Conservation (phyloP, 2,329 filamentous ascomycete genomes). For the Xylariaceae sp. region DNA sequence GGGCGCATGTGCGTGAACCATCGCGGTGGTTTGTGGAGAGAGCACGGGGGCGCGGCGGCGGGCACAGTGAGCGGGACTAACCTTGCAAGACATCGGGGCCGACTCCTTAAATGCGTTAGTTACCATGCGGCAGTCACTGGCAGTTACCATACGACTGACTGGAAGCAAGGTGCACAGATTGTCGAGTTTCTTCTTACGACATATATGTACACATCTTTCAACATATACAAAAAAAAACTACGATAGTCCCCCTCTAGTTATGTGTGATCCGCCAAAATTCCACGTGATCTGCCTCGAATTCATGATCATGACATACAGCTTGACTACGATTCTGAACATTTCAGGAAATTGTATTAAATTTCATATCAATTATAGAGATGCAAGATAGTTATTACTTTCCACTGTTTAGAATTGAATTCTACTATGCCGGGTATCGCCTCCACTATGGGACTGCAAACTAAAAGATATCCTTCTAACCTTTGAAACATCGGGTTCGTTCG, state of each 20-base stretch:
- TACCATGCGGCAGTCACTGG: too few relatives aligned
- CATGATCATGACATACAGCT: too few relatives aligned
- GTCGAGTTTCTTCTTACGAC: too few relatives aligned
- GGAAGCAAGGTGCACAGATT: background rate
- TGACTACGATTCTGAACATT: background rate
- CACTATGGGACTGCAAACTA: slow-evolving; percentile 4
- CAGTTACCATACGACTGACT: slow-evolving; percentile 15
- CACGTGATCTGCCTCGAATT: background rate
- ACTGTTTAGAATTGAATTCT: background rate
- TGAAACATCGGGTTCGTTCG: slow-evolving; percentile 17
- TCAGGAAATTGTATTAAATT: background rate
- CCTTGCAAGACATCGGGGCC: slow-evolving; percentile 30
- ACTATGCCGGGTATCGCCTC: slow-evolving; percentile 25
- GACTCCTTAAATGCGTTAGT: slow-evolving; percentile 11
- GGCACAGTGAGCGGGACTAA: slow-evolving; percentile 13
- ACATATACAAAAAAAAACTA: too few relatives aligned
- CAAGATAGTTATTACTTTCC: background rate
- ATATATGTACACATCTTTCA: too few relatives aligned
- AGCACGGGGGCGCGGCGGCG: background rate
- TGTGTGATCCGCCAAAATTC: background rate
- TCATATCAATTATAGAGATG: too few relatives aligned
- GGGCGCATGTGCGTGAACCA: background rate
- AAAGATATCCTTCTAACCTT: slow-evolving; percentile 10
- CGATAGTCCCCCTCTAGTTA: too few relatives aligned
- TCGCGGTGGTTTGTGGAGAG: background rate